Evolutionary conservation across 2,329 filamentous ascomycete species (phyloP), one percentile per base, ranked within the genome.

Genomic region (Ophiocordyceps unilateralis): DNA sequence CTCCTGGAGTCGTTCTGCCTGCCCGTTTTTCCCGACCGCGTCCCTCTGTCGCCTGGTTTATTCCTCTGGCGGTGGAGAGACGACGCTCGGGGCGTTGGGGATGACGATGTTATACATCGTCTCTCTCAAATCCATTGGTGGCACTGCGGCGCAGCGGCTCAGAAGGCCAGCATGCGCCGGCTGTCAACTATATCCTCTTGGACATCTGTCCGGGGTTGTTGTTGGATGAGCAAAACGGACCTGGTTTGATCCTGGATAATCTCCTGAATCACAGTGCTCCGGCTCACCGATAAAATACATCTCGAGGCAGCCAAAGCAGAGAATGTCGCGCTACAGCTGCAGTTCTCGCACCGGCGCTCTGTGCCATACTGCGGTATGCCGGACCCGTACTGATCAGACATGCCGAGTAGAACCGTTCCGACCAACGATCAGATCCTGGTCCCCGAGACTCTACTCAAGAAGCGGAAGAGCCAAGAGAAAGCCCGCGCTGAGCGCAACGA

Each of bases 391-490:
- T 84, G 78, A 85, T 83, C 80, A 85, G 66, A 28, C 15, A 78
- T 66, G 46, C 11, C 49, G 48, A 56, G 53, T 64, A 94, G 87
- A 72, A 80, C 79, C 70, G 84, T 94, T 63, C 86, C 91, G 56
- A 93, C 87, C 68, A 72, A 88, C 69, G 85, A 95, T 68, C 83
- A 96, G 68, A 80, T 98, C 67, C 76, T 96, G 67, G 86, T 96
- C 65, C 91, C 91, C 58, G 91, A 98, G 85, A 98, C 91, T 60
- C 85, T 98, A 62, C 80, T 98, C 69, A 98, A 98, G 84, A 98
- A 98, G 86, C 85, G 91, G 76, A 98, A 98, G 87, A 86, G 79
- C 68, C 89, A 95, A 74, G 91, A 98, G 81, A 94, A 95, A 81
- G 87, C 88, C 66, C 84, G 88, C 67, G 88, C 91, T 67, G 84